Base-by-base conservation (phyloP, 805 yeast species). In the Nakazawaea ishiwadae region DNA sequence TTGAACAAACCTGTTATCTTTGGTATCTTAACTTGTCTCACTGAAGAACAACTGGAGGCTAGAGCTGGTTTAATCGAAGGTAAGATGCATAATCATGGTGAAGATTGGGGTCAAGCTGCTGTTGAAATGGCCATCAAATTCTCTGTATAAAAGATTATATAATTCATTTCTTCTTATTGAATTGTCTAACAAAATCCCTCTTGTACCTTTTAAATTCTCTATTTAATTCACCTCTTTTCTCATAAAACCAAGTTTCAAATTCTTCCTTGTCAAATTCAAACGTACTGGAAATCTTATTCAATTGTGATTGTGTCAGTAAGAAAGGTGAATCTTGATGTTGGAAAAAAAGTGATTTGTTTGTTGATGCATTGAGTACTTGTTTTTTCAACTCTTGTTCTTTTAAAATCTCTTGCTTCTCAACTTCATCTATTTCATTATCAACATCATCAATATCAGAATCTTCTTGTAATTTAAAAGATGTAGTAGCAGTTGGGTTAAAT, bases 101-200 rank as follows among this genome's bases (percentile, higher is more conserved):
- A 77, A 56, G 99, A 93, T 62, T 91, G 99, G 99, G 99, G 96
- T 51, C 90, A 95, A 27, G 96, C 97, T 41, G 99, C 99, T 12
- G 96, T 93, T 20, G 99, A 91, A 68, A 91, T 93, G 98, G 82
- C 77, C 4, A 38, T 56, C 12, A 77, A 77, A 51, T 76, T 60
- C 44, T 33, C 21, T 21, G 31, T 37, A 7, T 42, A 29, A 29
- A 29, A 28, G 12, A 8, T 27, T 12, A 7, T 29, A 5, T 18
- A 9, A 21, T 9, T 36, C 21, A 33, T 16, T 41, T 42, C 47
- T 57, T 72, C 62, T 79, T 82, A 50, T 73, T 75, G 51, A 69
- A 53, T 48, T 71, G 77, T 51, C 89, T 73, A 39, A 73, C 37
- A 4, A 76, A 85, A 52, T 90, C 97, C 61, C 91, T 75, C 55